Evolutionary conservation across 169 alveolate species (phyloP).

Genomic region (Plasmodium blacklocki): DNA sequence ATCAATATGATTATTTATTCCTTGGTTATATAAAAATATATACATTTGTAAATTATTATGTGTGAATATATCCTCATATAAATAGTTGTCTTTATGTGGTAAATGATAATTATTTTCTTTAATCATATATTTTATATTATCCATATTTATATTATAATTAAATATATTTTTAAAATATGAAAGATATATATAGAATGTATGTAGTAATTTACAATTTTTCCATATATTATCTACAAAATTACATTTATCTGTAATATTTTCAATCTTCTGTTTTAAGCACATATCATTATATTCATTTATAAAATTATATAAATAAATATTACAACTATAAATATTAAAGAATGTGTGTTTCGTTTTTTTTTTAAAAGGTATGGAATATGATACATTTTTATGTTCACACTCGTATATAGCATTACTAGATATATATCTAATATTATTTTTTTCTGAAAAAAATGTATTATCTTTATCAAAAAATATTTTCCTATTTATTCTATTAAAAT

Average conservation of each 20-base stretch:
- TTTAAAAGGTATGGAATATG: too few relatives aligned
- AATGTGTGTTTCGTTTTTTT: neutral
- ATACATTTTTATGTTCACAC: too few relatives aligned
- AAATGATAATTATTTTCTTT: neutral
- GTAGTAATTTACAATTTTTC: constrained; percentile 52
- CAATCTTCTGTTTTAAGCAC: constrained; percentile 7
- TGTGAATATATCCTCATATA: constrained; percentile 25
- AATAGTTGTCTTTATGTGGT: neutral
- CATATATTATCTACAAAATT: constrained; percentile 62
- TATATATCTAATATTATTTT: too few relatives aligned
- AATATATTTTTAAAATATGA: constrained; percentile 15
- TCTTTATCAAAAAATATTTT: neutral
- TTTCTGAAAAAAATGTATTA: too few relatives aligned
- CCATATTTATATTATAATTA: neutral
- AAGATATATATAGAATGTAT: constrained; percentile 25
- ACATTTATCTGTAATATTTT: constrained; percentile 34
- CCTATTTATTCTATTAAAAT: neutral
- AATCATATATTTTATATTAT: neutral
- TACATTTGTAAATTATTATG: constrained; percentile 17
- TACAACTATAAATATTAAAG: constrained; percentile 59
- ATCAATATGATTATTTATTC: constrained; percentile 14
- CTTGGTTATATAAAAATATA: constrained; percentile 29
- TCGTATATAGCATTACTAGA: too few relatives aligned
- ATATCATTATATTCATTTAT: constrained; percentile 49
- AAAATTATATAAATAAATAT: constrained; percentile 31